Conservation (phyloP, 257 asterid species). For the Solanum verrucosum region DNA sequence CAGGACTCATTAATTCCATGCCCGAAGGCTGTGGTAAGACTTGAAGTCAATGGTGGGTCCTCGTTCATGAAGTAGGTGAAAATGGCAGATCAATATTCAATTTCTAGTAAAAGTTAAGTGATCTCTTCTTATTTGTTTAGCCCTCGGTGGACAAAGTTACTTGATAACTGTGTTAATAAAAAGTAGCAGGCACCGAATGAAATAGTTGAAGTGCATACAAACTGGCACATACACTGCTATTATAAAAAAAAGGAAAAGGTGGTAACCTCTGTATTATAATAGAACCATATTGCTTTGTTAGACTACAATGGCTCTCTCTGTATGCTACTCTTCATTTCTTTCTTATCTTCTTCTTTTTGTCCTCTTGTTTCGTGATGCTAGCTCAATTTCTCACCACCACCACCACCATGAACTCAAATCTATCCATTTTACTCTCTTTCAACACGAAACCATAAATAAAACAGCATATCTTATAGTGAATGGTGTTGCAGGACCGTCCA, state of each 20-base stretch:
- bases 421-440: slow-evolving; percentile 11
- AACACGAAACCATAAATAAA: slow-evolving; percentile 18
- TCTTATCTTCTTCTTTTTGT: neutral
- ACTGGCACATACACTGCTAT: neutral
- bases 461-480: slow-evolving; percentile 9
- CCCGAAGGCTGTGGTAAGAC: neutral
- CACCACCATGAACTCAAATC: slow-evolving; percentile 2
- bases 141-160: neutral
- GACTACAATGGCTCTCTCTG: neutral
- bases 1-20: neutral
- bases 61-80: neutral
- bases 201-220: neutral
- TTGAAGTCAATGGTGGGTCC: neutral
- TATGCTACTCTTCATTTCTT: neutral
- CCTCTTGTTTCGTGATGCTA: neutral
- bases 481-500: slow-evolving; percentile 10
- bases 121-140: neutral
- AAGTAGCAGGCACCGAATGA: neutral
- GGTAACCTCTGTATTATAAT: neutral
- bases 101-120: neutral
- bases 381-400: neutral
- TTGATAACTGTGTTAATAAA: neutral
- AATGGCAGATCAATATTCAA: neutral
- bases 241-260: neutral
- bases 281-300: neutral